Percentiles rank a stretch among this genome's conserved stretches.
phyloP scores from a whole-genome alignment of 805 yeast genomes.

The Teunomyces atbi region DNA sequence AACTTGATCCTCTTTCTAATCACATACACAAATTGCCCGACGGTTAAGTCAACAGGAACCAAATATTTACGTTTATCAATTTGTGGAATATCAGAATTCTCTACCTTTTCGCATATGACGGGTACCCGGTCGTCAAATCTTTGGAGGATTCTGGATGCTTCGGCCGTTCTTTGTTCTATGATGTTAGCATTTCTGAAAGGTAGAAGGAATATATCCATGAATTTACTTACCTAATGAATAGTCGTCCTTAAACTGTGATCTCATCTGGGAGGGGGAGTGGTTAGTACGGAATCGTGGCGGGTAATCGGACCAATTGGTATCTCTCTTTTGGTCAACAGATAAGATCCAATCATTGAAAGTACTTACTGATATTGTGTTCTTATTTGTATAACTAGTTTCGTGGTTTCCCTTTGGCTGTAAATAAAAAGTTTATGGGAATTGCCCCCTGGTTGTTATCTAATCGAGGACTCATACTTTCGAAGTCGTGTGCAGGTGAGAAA shows the following conservation, averaged over 20 bases:
- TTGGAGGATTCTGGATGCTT: constrained; percentile 84
- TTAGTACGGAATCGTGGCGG: constrained; percentile 6
- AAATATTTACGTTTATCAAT: constrained; percentile 96
- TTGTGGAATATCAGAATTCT: constrained; percentile 91
- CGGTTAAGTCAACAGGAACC: constrained; percentile 94
- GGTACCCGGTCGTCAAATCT: constrained; percentile 93
- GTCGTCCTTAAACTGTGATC: constrained; percentile 93
- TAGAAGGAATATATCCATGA: neutral
- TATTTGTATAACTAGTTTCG: neutral
- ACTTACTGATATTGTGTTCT: neutral
- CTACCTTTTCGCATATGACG: constrained; percentile 95
- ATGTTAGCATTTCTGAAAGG: neutral
- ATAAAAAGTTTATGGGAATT: neutral
- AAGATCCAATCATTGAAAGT: neutral
- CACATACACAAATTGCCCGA: constrained; percentile 97
- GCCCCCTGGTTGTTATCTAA: constrained; percentile 4
- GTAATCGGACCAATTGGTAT: neutral
- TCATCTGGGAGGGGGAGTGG: constrained; percentile 47
- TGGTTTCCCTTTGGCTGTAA: neutral
- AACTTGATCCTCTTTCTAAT: constrained; percentile 93
- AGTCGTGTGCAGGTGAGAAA: neutral
- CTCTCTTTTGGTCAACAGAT: neutral
- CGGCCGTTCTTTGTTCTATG: constrained; percentile 87
- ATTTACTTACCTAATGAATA: constrained; percentile 79
- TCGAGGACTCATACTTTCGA: neutral